phyloP scores from a whole-genome alignment of 192 early-diverging fungal genomes.

The Funneliformis mosseae region DNA sequence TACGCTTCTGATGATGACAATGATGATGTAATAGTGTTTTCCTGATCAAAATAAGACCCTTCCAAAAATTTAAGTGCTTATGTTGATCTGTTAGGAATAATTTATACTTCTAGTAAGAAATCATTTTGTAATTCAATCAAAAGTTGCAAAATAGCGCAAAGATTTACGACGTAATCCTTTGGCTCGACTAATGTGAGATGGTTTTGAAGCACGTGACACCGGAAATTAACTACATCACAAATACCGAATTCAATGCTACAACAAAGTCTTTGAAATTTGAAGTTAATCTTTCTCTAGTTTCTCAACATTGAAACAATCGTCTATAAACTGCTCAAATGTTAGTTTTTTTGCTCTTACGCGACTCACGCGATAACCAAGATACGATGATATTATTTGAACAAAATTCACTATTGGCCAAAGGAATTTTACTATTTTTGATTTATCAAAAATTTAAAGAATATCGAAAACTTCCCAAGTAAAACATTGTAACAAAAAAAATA shows the following conservation, averaged over 20 bases:
- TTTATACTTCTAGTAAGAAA: conserved; percentile 19
- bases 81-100: background rate
- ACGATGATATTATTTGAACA: background rate
- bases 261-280: conserved; percentile 18
- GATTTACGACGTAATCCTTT: conserved; percentile 2
- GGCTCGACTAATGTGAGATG: background rate
- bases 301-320: background rate
- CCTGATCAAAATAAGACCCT: background rate
- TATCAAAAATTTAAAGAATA: conserved; percentile 29
- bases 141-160: conserved; percentile 22
- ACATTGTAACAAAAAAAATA: too few relatives aligned
- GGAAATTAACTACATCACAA: conserved; percentile 14
- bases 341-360: background rate
- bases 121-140: conserved; percentile 29
- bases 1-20: background rate
- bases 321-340: conserved; percentile 26
- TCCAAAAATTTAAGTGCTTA: conserved; percentile 25
- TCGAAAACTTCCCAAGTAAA: too few relatives aligned
- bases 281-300: background rate
- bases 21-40: too few relatives aligned
- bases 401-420: conserved; percentile 29
- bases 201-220: conserved; percentile 27
- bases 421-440: background rate
- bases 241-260: conserved; percentile 23
- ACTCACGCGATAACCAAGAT: conserved; percentile 11